phyloP scores from a whole-genome alignment of 2,329 filamentous ascomycete species.

The Dactylellina cionopaga region DNA sequence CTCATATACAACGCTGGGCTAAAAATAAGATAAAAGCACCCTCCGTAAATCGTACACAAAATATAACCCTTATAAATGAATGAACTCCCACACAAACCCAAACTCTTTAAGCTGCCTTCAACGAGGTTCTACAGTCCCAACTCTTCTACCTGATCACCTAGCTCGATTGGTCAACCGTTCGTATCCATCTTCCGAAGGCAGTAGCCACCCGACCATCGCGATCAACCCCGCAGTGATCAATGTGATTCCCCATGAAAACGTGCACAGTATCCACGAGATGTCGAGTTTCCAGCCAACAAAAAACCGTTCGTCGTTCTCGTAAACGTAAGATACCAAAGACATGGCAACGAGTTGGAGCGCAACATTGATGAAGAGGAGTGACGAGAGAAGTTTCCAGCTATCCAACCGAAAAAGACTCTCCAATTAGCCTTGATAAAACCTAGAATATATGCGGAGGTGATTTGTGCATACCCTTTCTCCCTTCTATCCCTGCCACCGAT shows the following conservation, averaged over 20 bases:
- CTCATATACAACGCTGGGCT: too few relatives aligned
- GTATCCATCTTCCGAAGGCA: slow-evolving; percentile 56
- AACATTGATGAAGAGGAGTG: slow-evolving; percentile 28
- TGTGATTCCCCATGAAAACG: slow-evolving; percentile 55
- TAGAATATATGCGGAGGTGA: background rate
- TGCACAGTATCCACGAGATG: slow-evolving; percentile 56
- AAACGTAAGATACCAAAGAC: slow-evolving; percentile 55
- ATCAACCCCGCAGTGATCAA: slow-evolving; percentile 51
- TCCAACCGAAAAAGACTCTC: too few relatives aligned
- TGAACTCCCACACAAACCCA: too few relatives aligned
- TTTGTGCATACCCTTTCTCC: slow-evolving; percentile 78
- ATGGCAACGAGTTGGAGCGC: slow-evolving; percentile 53
- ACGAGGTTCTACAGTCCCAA: too few relatives aligned
- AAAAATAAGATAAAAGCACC: too few relatives aligned
- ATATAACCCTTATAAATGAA: too few relatives aligned
- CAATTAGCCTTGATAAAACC: too few relatives aligned
- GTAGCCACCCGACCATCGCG: slow-evolving; percentile 52
- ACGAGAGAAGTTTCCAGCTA: slow-evolving; percentile 36
- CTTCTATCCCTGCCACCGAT: slow-evolving; percentile 81
- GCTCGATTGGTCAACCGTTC: slow-evolving; percentile 39
- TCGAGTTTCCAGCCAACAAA: slow-evolving; percentile 56
- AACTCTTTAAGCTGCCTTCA: too few relatives aligned
- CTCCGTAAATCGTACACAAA: too few relatives aligned
- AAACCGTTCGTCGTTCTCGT: slow-evolving; percentile 57
- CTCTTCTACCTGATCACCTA: background rate